phyloP scores from a whole-genome alignment of 2,329 filamentous ascomycete genomes.

The Escovopsis sp. region DNA sequence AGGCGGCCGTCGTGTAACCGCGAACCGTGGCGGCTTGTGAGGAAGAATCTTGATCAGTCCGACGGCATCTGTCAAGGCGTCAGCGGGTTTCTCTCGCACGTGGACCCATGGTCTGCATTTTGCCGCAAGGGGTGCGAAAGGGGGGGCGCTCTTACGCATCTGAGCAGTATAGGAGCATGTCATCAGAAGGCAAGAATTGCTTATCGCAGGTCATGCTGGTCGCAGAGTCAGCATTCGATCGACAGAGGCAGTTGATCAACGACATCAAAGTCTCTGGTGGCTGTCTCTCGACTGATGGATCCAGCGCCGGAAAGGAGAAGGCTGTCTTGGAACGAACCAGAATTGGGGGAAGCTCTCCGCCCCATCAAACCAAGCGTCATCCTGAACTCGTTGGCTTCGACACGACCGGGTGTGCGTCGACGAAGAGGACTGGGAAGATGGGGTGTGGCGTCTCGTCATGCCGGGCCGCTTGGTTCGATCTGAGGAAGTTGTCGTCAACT shows the following conservation, averaged over 20 bases:
- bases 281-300: no score
- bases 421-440: conserved; percentile 6
- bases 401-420: conserved; percentile 29
- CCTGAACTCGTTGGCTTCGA: conserved; percentile 34
- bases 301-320: conserved; percentile 3
- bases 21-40: conserved; percentile 12
- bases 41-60: conserved; percentile 31
- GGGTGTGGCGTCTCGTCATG: conserved; percentile 28
- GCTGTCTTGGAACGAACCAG: conserved; percentile 34
- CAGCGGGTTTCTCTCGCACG: no score
- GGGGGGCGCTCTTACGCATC: conserved; percentile 34
- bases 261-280: no score
- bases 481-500: conserved; percentile 29
- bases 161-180: conserved; percentile 46
- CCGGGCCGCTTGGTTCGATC: conserved; percentile 32
- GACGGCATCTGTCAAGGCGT: conserved; percentile 30
- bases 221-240: conserved; percentile 9
- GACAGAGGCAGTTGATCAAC: no score
- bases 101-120: no score
- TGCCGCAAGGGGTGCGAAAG: no score
- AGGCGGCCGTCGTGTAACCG: conserved; percentile 14
- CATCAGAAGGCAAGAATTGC: conserved; percentile 44
- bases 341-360: conserved; percentile 49
- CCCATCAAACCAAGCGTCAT: conserved; percentile 39
- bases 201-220: conserved; percentile 51